phyloP scores from a whole-genome alignment of 352 stramenopile genomes.

The Phytopythium kandeliae region DNA sequence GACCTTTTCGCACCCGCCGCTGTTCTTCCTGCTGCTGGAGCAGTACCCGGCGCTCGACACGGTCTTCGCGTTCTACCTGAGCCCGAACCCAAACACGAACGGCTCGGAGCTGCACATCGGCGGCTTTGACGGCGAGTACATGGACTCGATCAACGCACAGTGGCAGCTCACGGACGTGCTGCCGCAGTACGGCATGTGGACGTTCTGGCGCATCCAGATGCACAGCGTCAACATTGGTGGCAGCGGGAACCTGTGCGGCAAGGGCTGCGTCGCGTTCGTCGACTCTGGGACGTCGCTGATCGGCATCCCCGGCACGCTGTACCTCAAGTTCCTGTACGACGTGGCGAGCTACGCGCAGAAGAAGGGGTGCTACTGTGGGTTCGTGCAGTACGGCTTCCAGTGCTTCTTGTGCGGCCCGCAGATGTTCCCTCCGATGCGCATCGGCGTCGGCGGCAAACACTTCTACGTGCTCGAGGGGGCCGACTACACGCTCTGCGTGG shows the following conservation, averaged over 20 bases:
- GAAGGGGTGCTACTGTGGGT: conserved; percentile 68
- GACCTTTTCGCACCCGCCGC: conserved; percentile 64
- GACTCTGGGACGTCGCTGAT: conserved; percentile 97
- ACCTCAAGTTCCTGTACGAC: conserved; percentile 68
- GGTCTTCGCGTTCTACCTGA: conserved; percentile 96
- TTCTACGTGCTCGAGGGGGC: conserved; percentile 62
- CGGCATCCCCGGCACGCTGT: conserved; percentile 84
- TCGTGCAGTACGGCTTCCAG: conserved; percentile 78
- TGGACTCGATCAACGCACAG: conserved; percentile 35
- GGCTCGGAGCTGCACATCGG: conserved; percentile 74
- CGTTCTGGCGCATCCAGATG: conserved; percentile 75
- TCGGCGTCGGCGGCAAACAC: conserved; percentile 53
- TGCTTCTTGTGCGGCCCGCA: conserved; percentile 65
- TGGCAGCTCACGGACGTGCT: conserved; percentile 75
- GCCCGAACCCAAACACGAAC: conserved; percentile 74
- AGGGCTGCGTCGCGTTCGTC: conserved; percentile 89
- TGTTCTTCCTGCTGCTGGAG: conserved; percentile 60
- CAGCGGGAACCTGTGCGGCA: conserved; percentile 31
- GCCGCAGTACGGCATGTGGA: conserved; percentile 75
- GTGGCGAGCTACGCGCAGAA: conserved; percentile 57
- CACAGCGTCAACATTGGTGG: conserved; percentile 55
- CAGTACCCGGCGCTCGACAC: conserved; percentile 61
- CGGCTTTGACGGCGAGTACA: conserved; percentile 51
- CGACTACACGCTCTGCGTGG: conserved; percentile 80
- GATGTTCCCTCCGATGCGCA: conserved; percentile 59